Evolutionary conservation across 1,139 yeast genomes (phyloP), one percentile per base, ranked within the genome.

Genomic region (Hyphopichia pseudoburtonii): DNA sequence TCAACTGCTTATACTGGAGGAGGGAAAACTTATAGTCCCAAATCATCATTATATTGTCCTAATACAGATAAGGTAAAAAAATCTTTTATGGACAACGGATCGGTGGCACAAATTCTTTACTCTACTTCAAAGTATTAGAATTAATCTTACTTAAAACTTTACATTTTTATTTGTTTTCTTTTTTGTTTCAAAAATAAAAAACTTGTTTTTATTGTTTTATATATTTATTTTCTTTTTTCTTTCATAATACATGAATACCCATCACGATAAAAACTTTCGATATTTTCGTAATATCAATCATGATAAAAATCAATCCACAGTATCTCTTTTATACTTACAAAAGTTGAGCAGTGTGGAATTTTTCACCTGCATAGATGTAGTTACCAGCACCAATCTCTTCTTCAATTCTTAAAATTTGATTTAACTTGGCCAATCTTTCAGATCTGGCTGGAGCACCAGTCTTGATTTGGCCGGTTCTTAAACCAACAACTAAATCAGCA

Each of bases 381-480:
- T 86, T 84, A 19, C 35, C 35, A 78, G 77, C 86, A 60, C 95
- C 96, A 62, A 87, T 82, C 74, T 83, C 86, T 74, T 87, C 94
- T 78, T 88, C 96, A 60, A 88, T 88, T 76, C 96, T 86, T 70
- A 88, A 80, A 66, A 88, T 80, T 78, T 87, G 92, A 82, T 83
- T 83, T 70, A 82, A 81, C 78, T 88, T 88, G 66, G 95, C 95
- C 70, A 88, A 81, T 80, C 96, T 87, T 78, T 88, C 96, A 51
- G 95, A 86, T 78, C 96, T 86, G 54, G 95, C 94, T 62, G 96
- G 95, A 60, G 96, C 96, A 80, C 96, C 96, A 54, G 95, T 83
- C 86, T 88, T 88, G 73, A 88, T 82, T 78, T 88, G 96, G 66
- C 95, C 96, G 52, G 92, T 60, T 78, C 95, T 84, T 68, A 88